Evolutionary conservation across 2,329 filamentous ascomycete species (phyloP).

Genomic region (Akanthomyces muscarius): DNA sequence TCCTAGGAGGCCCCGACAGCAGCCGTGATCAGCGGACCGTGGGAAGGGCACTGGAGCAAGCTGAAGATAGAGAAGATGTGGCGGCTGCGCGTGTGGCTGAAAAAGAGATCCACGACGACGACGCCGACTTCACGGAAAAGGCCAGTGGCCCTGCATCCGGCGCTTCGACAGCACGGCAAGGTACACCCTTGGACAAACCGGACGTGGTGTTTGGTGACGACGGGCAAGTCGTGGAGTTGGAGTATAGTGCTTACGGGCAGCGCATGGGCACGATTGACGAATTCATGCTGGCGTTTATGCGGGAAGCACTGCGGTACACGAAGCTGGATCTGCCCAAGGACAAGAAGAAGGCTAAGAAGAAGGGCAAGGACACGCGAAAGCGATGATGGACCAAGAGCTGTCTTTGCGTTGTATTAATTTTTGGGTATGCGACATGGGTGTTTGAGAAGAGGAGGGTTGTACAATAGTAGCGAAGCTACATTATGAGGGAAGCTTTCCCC

Average conservation of each 20-base stretch:
- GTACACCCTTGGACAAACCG: conserved; percentile 44
- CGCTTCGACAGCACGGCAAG: conserved; percentile 47
- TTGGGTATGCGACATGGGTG: conserved; percentile 6
- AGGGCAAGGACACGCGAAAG: conserved; percentile 56
- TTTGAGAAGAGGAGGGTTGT: conserved; percentile 8
- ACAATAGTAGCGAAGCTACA: conserved; percentile 9
- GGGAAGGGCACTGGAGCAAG: conserved; percentile 74
- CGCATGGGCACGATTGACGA: conserved; percentile 64
- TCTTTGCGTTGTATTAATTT: background rate
- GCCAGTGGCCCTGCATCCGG: conserved; percentile 43
- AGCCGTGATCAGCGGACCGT: conserved; percentile 59
- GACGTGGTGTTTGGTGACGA: conserved; percentile 30
- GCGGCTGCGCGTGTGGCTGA: conserved; percentile 82
- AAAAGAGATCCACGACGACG: conserved; percentile 82
- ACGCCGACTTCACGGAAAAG: conserved; percentile 77
- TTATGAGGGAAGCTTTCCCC: background rate
- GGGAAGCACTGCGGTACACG: conserved; percentile 54
- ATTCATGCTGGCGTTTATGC: conserved; percentile 69
- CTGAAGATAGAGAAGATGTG: conserved; percentile 89
- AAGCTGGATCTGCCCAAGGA: conserved; percentile 61
- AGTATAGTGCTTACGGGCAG: conserved; percentile 57
- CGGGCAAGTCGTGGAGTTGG: conserved; percentile 36
- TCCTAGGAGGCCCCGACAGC: conserved; percentile 65
- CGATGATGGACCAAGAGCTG: conserved; percentile 24
- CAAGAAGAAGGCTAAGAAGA: conserved; percentile 59